Evolutionary conservation across 257 asterid genomes (phyloP), one percentile per base, ranked within the genome.

Genomic region (Ilex asprella): DNA sequence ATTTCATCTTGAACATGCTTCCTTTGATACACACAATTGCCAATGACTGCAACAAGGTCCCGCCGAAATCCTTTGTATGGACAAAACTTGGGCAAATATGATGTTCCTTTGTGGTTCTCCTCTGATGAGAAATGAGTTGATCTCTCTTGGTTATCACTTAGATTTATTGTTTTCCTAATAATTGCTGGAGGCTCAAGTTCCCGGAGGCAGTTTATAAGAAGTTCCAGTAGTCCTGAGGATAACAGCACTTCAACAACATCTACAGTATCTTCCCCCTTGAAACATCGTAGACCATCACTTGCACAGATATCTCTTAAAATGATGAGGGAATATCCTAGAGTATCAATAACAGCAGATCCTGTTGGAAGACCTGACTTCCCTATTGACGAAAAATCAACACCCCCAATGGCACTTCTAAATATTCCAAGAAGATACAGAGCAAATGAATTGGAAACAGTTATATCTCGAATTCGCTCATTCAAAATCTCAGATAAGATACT

Each of bases 11-110:
- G 98, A 49, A 85, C 87, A 43, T 30, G 71, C 61, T 78, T 82
- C 76, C 79, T 70, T 49, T 61, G 68, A 60, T 80, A 89, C 63
- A 88, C 73, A 61, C 97, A 89, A 31, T 89, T 89, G 30, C 95
- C 98, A 30, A 89, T 61, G 35, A 89, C 65, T 27, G 91, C 82
- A 52, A 92, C 84, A 31, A 92, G 58, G 65, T 92, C 98, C 67
- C 91, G 81, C 55, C 97, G 78, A 59, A 82, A 92, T 21, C 97
- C 99, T 68, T 70, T 81, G 81, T 89, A 92, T 43, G 95, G 95
- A 71, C 94, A 82, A 47, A 61, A 64, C 71, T 74, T 79, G 52
- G 65, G 69, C 5, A 69, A 47, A 15, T 54, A 65, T 39, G 56
- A 30, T 53, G 66, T 43, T n/a, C 46, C 79, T 10, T 64, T 21